A percentile compares a stretch with the other conserved stretches of the same genome.
Conservation (phyloP, 805 yeast species). For the Yamadazyma akitaensis region DNA sequence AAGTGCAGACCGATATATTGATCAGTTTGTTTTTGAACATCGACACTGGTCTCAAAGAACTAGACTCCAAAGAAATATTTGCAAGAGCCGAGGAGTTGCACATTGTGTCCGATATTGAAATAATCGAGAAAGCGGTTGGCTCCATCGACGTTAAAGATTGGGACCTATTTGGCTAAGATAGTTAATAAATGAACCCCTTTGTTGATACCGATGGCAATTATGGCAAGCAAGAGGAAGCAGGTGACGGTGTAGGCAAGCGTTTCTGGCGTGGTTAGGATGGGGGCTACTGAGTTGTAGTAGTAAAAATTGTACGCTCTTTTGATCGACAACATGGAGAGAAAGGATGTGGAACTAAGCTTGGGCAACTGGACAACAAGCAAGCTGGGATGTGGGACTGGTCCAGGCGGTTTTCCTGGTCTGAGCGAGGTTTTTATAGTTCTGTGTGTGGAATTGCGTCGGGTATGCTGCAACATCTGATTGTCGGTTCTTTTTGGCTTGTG, state of each 20-base stretch:
- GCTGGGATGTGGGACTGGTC: no score
- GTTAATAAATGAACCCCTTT: background rate
- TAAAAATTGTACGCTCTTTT: conserved; percentile 12
- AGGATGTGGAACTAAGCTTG: no score
- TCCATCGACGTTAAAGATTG: conserved; percentile 42
- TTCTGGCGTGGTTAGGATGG: conserved; percentile 26
- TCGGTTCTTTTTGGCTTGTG: no score
- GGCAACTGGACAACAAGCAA: no score
- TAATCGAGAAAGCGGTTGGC: conserved; percentile 1
- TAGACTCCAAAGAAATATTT: background rate
- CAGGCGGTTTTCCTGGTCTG: no score
- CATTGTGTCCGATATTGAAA: conserved; percentile 1
- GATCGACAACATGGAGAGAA: background rate
- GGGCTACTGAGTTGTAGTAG: conserved; percentile 26
- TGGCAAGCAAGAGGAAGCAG: conserved; percentile 10
- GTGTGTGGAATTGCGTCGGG: no score
- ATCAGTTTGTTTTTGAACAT: conserved; percentile 37
- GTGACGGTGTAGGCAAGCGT: conserved; percentile 18
- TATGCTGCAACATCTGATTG: no score
- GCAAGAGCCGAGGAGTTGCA: background rate
- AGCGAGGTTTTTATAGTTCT: background rate
- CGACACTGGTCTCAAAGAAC: conserved; percentile 1
- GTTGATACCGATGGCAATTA: background rate
- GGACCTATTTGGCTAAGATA: conserved; percentile 32
- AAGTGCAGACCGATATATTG: conserved; percentile 20